Conservation (phyloP, 768 basidiomycete genomes). For the Agrocybe chaxingu region DNA sequence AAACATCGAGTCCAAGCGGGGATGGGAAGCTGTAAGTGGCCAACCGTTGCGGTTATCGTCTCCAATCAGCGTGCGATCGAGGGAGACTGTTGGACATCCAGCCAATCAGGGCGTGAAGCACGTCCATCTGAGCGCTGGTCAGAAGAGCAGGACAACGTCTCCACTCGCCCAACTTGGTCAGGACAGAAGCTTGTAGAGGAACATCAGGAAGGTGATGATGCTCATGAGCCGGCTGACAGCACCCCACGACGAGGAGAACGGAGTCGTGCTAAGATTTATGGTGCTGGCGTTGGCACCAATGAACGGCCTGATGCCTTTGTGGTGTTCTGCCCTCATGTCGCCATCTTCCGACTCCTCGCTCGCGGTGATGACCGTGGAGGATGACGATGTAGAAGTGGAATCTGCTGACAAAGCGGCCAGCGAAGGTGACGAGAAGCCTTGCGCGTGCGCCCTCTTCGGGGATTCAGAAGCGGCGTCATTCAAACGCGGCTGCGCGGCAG, state of each 20-base stretch:
- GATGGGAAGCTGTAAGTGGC: no score
- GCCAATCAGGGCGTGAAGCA: no score
- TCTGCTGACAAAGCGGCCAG: neutral
- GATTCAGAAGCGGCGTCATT: slow-evolving; percentile 6
- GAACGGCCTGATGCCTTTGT: slow-evolving; percentile 1
- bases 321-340: neutral
- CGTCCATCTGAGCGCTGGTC: no score
- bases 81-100: no score
- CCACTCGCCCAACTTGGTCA: slow-evolving; percentile 3
- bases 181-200: slow-evolving; percentile 24
- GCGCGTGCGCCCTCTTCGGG: neutral
- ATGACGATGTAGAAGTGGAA: slow-evolving; percentile 2
- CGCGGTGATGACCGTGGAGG: neutral
- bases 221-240: slow-evolving; percentile 22
- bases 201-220: slow-evolving; percentile 22
- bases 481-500: slow-evolving; percentile 9
- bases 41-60: no score
- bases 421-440: neutral
- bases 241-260: slow-evolving; percentile 20
- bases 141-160: no score
- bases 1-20: no score
- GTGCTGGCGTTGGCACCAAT: neutral
- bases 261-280: slow-evolving; percentile 14
- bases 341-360: neutral
- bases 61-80: no score